Evolutionary conservation across 139 green algal genomes (phyloP), one percentile per base, ranked within the genome.

Genomic region (Mychonastes homosphaera): DNA sequence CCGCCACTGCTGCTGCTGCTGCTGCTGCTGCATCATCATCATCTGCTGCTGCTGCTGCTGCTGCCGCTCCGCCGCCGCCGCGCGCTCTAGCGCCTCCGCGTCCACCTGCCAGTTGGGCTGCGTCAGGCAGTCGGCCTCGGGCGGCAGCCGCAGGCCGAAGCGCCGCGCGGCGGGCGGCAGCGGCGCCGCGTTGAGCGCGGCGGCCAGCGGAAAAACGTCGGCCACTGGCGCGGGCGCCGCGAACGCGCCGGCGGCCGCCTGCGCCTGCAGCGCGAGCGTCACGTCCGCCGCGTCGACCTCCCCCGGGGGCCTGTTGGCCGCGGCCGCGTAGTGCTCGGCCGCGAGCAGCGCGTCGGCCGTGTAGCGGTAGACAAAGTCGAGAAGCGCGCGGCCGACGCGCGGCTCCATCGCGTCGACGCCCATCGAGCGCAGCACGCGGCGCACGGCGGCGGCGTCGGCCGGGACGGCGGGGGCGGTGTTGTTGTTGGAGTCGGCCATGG

Each of bases 291-390:
- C 23, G 6, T 71, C 67, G 2, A 91, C 70, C 23, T 71, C 49
- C 6, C 74, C 80, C 1, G 53, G 52, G 2, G 28, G 53, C n/a
- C 24, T 46, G 58, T 18, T 33, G 27, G 56, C 52, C 43, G 73
- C 65, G 24, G 69, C 70, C 24, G 40, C 55, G 40, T 70, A 79
- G 1, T 67, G 79, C 56, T 90, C 72, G 21, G 87, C 84, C 40
- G 89, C 84, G 24, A 79, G 63, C 26, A 94, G 70, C 9, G 87
- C 69, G 2, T 87, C 84, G 0, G 76, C 70, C 1, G 76, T 68
- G 49, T 92, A 88, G 4, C 78, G 63, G 62, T 87, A 90, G 46
- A 90, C 76, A 35, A 94, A 91, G 44, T 93, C 81, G 24, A 91
- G 39, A 9, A 91, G 72, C 73, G 85, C 77, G 33, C 83, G 68